Percentiles rank a stretch among this genome's conserved stretches.
Evolutionary conservation across 2,329 filamentous ascomycete species (phyloP).

Genomic region (Botrytis hyacinthi): DNA sequence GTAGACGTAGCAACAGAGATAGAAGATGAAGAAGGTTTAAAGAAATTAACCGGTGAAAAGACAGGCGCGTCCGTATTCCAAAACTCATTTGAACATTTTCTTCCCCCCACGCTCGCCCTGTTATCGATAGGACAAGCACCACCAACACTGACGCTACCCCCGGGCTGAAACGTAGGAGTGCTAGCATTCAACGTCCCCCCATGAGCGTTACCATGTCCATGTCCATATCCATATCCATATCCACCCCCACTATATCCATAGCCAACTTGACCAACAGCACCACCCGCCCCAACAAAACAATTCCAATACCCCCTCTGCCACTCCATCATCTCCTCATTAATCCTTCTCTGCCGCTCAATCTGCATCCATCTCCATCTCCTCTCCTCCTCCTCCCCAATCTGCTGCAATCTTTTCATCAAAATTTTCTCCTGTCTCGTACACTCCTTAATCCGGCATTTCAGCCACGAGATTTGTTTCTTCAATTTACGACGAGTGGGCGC

Average conservation of each 20-base stretch:
- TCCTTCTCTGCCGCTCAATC: slow-evolving; percentile 4
- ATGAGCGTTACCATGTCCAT: neutral
- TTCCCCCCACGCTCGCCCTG: neutral
- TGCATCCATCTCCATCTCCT: slow-evolving; percentile 42
- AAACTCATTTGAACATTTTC: neutral
- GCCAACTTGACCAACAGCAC: neutral
- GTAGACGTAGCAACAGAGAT: neutral
- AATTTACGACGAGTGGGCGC: slow-evolving; percentile 18
- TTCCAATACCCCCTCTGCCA: neutral
- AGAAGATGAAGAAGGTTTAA: neutral
- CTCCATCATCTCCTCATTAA: neutral
- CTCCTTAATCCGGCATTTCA: slow-evolving; percentile 46
- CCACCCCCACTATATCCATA: neutral
- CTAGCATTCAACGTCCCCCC: neutral
- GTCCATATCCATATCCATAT: neutral
- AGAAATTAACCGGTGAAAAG: neutral
- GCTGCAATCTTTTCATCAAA: slow-evolving; percentile 46
- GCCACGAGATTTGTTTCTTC: slow-evolving; percentile 43
- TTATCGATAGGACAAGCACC: neutral
- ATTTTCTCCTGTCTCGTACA: slow-evolving; percentile 48
- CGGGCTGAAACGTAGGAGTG: neutral
- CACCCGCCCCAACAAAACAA: neutral
- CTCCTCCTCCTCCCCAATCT: slow-evolving; percentile 55
- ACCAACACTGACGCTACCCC: neutral
- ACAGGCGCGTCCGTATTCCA: neutral